These are phyloP conservation scores for Scedosporium apiospermum DNA, from an alignment of 2,329 filamentous ascomycete genomes.

Conservation along the genomic window DNA sequence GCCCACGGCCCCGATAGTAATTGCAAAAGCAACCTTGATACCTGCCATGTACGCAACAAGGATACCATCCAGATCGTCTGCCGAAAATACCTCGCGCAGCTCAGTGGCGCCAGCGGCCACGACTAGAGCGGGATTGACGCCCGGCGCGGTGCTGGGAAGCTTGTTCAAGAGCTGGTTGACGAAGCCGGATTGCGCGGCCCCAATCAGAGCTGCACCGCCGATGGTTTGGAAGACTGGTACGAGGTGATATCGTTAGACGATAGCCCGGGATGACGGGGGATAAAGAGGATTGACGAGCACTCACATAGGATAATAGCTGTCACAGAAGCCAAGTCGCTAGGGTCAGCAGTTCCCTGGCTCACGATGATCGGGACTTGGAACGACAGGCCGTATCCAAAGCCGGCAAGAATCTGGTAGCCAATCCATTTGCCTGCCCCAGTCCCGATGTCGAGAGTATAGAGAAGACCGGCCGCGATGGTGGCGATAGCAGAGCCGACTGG, in stretches of 20 bases:
- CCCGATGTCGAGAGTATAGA: slow-evolving; percentile 29
- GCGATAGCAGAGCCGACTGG: slow-evolving; percentile 33
- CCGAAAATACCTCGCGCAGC: slow-evolving; percentile 40
- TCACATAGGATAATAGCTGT: slow-evolving; percentile 37
- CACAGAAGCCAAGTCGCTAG: slow-evolving; percentile 33
- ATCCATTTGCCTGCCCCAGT: slow-evolving; percentile 36
- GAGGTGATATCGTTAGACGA: slow-evolving; percentile 5
- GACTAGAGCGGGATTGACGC: slow-evolving; percentile 24
- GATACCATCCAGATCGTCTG: slow-evolving; percentile 40
- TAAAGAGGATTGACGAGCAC: slow-evolving; percentile 9
- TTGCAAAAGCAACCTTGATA: slow-evolving; percentile 53
- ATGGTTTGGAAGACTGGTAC: slow-evolving; percentile 36
- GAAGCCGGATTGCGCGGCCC: slow-evolving; percentile 36
- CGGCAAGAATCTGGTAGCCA: slow-evolving; percentile 41
- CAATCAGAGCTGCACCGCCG: slow-evolving; percentile 40
- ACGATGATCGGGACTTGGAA: slow-evolving; percentile 43
- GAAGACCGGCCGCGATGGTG: slow-evolving; percentile 31
- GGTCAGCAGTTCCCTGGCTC: slow-evolving; percentile 29
- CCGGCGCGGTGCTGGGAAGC: slow-evolving; percentile 23
- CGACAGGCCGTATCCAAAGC: slow-evolving; percentile 34
- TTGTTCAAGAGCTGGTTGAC: slow-evolving; percentile 31
- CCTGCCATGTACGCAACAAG: slow-evolving; percentile 53
- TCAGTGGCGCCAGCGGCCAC: slow-evolving; percentile 41
- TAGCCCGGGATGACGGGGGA: not conserved
- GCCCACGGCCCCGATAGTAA: slow-evolving; percentile 40